Percentiles rank a stretch among this genome's conserved stretches.
phyloP scores from a whole-genome alignment of 2,329 filamentous ascomycete genomes.

The Paecilomyces dactylethromorphus region DNA sequence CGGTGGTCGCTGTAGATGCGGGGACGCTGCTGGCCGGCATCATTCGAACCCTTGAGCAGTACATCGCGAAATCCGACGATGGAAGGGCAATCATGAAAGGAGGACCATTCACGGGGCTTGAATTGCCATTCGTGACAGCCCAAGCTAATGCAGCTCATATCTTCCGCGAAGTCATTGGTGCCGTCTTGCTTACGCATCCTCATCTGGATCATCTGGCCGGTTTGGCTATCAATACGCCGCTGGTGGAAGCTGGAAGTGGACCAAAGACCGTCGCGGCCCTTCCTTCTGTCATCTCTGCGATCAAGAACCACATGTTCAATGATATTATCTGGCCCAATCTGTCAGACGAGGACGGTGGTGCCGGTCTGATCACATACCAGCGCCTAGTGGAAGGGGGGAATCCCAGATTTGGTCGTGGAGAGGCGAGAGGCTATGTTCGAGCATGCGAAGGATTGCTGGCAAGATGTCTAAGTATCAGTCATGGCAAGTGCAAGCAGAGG shows the following conservation, averaged over 20 bases:
- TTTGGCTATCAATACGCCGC: constrained; percentile 88
- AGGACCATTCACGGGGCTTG: constrained; percentile 75
- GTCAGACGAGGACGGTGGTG: constrained; percentile 91
- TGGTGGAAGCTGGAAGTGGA: constrained; percentile 65
- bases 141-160: constrained; percentile 76
- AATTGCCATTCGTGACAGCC: constrained; percentile 59
- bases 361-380: constrained; percentile 84
- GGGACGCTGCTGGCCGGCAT: constrained; percentile 86
- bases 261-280: constrained; percentile 83
- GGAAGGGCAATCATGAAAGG: constrained; percentile 27
- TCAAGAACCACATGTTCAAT: constrained; percentile 95
- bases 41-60: constrained; percentile 61
- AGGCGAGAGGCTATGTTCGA: constrained; percentile 76
- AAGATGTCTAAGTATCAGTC: constrained; percentile 79
- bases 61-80: constrained; percentile 16
- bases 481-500: constrained; percentile 78
- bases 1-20: constrained; percentile 85
- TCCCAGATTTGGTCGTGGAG: constrained; percentile 71
- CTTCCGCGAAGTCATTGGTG: constrained; percentile 71
- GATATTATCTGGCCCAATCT: constrained; percentile 97
- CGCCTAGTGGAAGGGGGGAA: constrained; percentile 85
- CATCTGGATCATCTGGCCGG: constrained; percentile 91
- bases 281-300: constrained; percentile 80
- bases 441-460: constrained; percentile 84
- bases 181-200: constrained; percentile 92